Conservation (phyloP, 78 protist genomes). For the Isochrysis galbana region DNA sequence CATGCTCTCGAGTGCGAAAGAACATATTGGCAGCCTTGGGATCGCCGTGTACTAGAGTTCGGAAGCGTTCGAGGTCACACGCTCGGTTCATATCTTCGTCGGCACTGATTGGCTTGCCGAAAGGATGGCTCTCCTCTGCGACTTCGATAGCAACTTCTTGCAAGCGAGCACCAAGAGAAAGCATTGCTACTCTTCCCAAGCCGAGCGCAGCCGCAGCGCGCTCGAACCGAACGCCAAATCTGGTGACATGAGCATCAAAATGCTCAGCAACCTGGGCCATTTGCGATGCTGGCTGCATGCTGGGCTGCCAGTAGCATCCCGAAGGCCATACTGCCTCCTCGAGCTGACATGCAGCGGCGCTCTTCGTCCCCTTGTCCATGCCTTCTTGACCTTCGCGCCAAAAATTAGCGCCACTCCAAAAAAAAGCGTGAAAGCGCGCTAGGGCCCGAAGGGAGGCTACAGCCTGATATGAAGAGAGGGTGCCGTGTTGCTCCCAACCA, state of each 20-base stretch:
- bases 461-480: not conserved
- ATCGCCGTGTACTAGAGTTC: slow-evolving; percentile 37
- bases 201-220: too few species aligned
- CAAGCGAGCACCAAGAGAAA: not conserved
- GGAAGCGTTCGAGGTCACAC: too few species aligned
- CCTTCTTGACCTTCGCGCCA: not conserved
- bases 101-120: not conserved
- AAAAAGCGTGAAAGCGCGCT: slow-evolving; percentile 34
- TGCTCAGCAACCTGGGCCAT: not conserved
- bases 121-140: not conserved
- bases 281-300: slow-evolving; percentile 18
- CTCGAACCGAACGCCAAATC: too few species aligned
- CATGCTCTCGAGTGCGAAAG: not conserved
- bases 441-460: not conserved
- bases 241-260: too few species aligned
- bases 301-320: slow-evolving; percentile 12
- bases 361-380: too few species aligned
- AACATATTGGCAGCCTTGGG: slow-evolving; percentile 39
- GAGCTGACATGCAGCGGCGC: not conserved
- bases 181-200: too few species aligned
- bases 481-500: too few species aligned
- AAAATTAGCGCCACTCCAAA: slow-evolving; percentile 11
- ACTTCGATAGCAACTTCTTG: not conserved
- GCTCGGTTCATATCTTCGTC: not conserved
- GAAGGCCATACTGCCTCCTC: slow-evolving; percentile 7